Evolutionary conservation across 805 yeast species (phyloP).

Genomic region (Candida succiphila): DNA sequence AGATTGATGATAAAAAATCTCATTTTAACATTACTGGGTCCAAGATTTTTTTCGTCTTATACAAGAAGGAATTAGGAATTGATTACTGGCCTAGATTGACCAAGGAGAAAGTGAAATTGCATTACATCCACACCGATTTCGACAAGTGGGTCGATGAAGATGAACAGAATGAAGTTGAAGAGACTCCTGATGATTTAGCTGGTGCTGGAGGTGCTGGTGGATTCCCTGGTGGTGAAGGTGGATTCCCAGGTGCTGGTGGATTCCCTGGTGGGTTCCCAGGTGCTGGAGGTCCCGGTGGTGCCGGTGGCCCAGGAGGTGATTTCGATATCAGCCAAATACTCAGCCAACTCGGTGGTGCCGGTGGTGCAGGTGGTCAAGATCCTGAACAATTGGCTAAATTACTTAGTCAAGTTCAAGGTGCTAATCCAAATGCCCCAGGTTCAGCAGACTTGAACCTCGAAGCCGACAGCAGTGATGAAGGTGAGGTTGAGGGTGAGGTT

Average conservation of each 20-base stretch:
- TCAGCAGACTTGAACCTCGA: no score
- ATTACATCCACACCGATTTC: constrained; percentile 85
- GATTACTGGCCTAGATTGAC: constrained; percentile 96
- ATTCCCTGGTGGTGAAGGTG: constrained; percentile 24
- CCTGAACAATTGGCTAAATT: constrained; percentile 6
- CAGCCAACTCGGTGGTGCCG: not conserved
- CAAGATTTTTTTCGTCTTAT: constrained; percentile 50
- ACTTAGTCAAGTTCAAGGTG: constrained; percentile 9
- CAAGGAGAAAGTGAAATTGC: constrained; percentile 72
- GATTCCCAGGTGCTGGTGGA: constrained; percentile 36
- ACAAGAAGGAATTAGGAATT: constrained; percentile 55
- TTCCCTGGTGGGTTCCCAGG: constrained; percentile 22
- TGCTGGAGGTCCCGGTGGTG: constrained; percentile 18
- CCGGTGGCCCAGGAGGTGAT: constrained; percentile 16
- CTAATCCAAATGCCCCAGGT: constrained; percentile 8
- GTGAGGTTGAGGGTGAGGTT: constrained; percentile 1
- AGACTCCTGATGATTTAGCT: constrained; percentile 18
- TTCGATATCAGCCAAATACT: constrained; percentile 10
- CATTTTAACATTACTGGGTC: constrained; percentile 51
- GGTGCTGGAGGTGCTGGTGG: constrained; percentile 16
- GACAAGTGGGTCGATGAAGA: constrained; percentile 99
- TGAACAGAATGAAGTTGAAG: constrained; percentile 72
- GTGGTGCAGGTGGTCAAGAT: constrained; percentile 8
- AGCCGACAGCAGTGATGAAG: constrained; percentile 13
- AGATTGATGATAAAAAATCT: constrained; percentile 60